Conservation (phyloP, 805 yeast species). For the Ogataea naganishii region DNA sequence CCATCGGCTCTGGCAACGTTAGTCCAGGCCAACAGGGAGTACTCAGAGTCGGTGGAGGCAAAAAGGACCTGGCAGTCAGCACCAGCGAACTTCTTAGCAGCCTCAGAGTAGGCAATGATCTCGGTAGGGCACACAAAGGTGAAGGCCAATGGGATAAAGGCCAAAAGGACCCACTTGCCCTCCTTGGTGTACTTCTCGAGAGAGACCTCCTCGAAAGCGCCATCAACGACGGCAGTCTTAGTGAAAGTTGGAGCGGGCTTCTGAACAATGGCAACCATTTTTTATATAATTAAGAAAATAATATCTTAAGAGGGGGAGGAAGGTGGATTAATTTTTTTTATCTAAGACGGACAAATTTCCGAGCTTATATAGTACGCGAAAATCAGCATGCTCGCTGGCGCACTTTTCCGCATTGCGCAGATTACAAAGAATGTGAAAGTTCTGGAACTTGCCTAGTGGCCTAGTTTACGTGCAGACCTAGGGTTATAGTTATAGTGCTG, state of each 20-base stretch:
- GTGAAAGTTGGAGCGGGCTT: constrained; percentile 94
- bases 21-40: constrained; percentile 97
- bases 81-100: constrained; percentile 80
- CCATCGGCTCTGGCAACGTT: constrained; percentile 94
- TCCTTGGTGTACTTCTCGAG: constrained; percentile 75
- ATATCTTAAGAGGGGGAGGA: too few relatives aligned
- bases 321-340: too few relatives aligned
- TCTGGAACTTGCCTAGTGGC: too few relatives aligned
- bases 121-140: constrained; percentile 99
- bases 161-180: constrained; percentile 97
- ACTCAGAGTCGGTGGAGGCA: constrained; percentile 98
- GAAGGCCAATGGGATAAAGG: constrained; percentile 98
- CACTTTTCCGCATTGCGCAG: too few relatives aligned
- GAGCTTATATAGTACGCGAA: too few relatives aligned
- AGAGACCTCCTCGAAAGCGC: constrained; percentile 89
- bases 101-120: constrained; percentile 97
- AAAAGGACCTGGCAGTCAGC: constrained; percentile 84
- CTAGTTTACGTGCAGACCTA: too few relatives aligned
- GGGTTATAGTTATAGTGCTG: too few relatives aligned
- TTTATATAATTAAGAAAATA: too few relatives aligned
- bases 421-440: too few relatives aligned
- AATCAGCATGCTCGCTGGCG: too few relatives aligned
- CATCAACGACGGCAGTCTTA: constrained; percentile 96
- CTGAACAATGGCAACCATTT: constrained; percentile 86
- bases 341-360: too few relatives aligned